Evolutionary conservation across 805 yeast species (phyloP).

Genomic region (Sugiyamaella mastotermitis): DNA sequence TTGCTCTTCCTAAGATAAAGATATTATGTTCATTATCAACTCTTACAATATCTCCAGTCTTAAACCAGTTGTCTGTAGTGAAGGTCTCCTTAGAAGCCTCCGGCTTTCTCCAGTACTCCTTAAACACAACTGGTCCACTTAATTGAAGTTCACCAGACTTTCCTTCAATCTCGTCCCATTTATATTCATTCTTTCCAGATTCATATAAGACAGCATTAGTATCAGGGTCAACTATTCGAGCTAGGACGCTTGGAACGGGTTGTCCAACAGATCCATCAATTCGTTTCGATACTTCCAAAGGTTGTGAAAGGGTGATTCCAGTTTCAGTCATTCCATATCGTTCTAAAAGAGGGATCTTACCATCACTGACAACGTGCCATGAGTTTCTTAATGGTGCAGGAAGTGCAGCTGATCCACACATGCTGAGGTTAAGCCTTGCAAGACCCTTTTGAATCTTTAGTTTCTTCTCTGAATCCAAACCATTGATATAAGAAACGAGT

Average conservation of each 20-base stretch:
- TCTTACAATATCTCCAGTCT: conserved; percentile 53
- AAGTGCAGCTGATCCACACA: conserved; percentile 33
- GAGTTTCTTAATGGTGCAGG: conserved; percentile 28
- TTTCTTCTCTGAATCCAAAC: conserved; percentile 13
- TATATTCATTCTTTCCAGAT: conserved; percentile 2
- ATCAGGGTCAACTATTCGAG: conserved; percentile 27
- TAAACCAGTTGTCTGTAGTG: conserved; percentile 46
- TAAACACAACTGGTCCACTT: conserved; percentile 50
- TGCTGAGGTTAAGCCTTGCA: conserved; percentile 23
- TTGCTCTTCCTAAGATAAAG: conserved; percentile 36
- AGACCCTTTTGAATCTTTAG: conserved; percentile 15
- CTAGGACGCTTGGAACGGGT: conserved; percentile 29
- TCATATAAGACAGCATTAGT: conserved; percentile 17
- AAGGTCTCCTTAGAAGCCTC: conserved; percentile 43
- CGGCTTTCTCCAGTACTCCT: conserved; percentile 42
- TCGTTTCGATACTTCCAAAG: conserved; percentile 22
- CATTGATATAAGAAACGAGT: conserved; percentile 19
- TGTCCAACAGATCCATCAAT: conserved; percentile 27
- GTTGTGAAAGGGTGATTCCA: conserved; percentile 31
- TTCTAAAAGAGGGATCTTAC: conserved; percentile 28
- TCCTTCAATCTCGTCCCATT: conserved; percentile 10
- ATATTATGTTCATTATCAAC: conserved; percentile 41
- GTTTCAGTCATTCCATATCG: conserved; percentile 34
- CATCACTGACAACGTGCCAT: conserved; percentile 26
- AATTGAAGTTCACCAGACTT: conserved; percentile 45